Base-by-base conservation (phyloP, 225 moss, liverwort and hornwort genomes). In the Ulota crispa region DNA sequence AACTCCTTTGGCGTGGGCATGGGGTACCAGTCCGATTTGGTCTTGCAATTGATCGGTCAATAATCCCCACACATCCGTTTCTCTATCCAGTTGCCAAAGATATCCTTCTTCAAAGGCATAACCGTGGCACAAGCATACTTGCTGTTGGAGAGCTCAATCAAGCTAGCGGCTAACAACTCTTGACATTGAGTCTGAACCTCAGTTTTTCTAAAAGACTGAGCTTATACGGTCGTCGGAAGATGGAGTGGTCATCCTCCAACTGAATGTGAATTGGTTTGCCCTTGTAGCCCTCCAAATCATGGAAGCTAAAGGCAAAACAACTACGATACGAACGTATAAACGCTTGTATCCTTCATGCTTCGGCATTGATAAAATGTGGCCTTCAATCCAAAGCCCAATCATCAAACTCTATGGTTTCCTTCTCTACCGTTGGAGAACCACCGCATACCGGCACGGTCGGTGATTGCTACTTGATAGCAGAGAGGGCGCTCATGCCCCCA, bases 391-490 rank as follows among this genome's bases (percentile, higher is more conserved):
- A 2, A 15, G 30, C 18, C 7, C 10, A 32, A 64, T 18, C 18
- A 64, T 64, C 16, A 64, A 64, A 63, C 16, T 43, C 3, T 43
- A 0, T 13, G 3, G 42, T 11, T 0, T 43, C 12, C 12, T 10
- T 43, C 42, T 43, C 31, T 2, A 64, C 3, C 7, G 31, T 10
- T 3, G 0, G 11, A 67, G 1, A 3, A 37, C 3, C 9, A 39
- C 10, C 9, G 3, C 8, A 8, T 66, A 24, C 23, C 0, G 19
- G 7, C 1, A 37, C 8, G 2, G 3, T 2, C 1, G 21, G 1
- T 66, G 37, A 39, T 23, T 66, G 66, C 37, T 39, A 23, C 8
- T 23, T 30, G 4, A 6, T 66, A 20, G 37, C 20, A 66, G 3
- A 32, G 23, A 39, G 21, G 23, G 21, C 14, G 41, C 41, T 42